Evolutionary conservation across 208 protist species (phyloP).

Genomic region (Acanthamoeba royreba): DNA sequence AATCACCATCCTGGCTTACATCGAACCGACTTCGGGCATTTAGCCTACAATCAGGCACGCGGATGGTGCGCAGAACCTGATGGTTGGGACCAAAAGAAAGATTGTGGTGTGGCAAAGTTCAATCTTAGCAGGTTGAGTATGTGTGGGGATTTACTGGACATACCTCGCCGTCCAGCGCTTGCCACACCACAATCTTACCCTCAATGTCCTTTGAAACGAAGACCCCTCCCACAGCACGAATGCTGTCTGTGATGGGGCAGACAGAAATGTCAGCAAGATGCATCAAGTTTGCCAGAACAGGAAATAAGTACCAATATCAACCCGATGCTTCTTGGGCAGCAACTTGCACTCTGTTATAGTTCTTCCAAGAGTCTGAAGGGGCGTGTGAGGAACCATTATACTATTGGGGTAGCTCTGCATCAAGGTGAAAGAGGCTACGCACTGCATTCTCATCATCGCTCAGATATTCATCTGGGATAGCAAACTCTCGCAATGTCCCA

Average conservation of each 20-base stretch:
- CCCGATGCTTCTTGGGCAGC: background rate
- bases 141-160: background rate
- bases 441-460: background rate
- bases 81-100: background rate
- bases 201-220: background rate
- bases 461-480: background rate
- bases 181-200: constrained; percentile 19
- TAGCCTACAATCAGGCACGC: background rate
- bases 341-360: background rate
- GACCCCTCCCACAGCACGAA: background rate
- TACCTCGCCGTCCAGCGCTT: background rate
- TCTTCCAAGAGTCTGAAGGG: background rate
- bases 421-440: background rate
- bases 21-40: constrained; percentile 12
- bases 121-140: background rate
- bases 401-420: background rate
- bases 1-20: background rate
- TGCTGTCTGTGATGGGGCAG: background rate
- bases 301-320: background rate
- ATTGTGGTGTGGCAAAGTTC: background rate
- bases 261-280: background rate
- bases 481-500: background rate
- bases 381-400: background rate
- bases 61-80: background rate
- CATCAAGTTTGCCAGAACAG: background rate